Conservation (phyloP, 2,329 filamentous ascomycete genomes). For the Aspergillus sp. region DNA sequence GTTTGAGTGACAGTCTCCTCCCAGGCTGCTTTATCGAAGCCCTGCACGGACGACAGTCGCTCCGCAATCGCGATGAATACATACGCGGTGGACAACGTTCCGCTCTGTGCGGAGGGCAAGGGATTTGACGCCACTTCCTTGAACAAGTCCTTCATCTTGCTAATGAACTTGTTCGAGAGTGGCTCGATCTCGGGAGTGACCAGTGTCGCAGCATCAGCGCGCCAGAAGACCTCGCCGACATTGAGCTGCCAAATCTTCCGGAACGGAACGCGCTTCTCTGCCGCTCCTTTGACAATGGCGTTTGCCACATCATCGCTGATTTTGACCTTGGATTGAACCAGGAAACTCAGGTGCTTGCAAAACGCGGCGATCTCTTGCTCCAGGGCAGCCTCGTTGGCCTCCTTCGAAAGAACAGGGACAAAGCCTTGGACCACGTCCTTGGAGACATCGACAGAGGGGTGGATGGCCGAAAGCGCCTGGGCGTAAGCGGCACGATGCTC, state of each 20-base stretch:
- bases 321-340: constrained; percentile 59
- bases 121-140: constrained; percentile 77
- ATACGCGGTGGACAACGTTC: constrained; percentile 76
- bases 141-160: constrained; percentile 62
- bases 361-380: constrained; percentile 72
- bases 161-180: constrained; percentile 50
- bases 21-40: constrained; percentile 49
- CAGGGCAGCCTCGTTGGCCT: constrained; percentile 82
- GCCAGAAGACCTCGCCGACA: constrained; percentile 67
- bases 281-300: constrained; percentile 73
- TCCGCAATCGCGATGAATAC: constrained; percentile 65
- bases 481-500: constrained; percentile 83
- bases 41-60: constrained; percentile 52
- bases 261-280: constrained; percentile 77
- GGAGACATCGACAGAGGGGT: constrained; percentile 60
- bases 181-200: constrained; percentile 46
- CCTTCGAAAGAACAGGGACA: constrained; percentile 69
- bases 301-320: constrained; percentile 67
- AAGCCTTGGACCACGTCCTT: constrained; percentile 66
- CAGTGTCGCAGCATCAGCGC: constrained; percentile 47
- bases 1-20: constrained; percentile 61
- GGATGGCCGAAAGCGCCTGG: constrained; percentile 70
- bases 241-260: constrained; percentile 78
- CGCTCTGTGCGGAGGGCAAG: constrained; percentile 73
- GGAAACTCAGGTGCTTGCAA: constrained; percentile 60